phyloP scores from a whole-genome alignment of 352 stramenopile genomes.

The Paralagenidium karlingii region DNA sequence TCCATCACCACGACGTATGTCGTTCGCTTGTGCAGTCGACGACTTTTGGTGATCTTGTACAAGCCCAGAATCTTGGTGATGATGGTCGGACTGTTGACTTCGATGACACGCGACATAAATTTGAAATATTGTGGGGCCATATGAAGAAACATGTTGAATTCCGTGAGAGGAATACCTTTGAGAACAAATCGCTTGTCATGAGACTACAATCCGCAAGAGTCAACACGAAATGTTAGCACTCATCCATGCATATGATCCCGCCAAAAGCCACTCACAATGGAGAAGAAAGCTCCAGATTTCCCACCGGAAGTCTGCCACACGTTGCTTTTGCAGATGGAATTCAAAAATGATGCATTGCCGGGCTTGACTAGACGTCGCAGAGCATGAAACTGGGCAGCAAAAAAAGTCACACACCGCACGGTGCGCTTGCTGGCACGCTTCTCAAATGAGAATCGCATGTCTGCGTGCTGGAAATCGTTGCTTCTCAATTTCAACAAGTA shows the following conservation, averaged over 20 bases:
- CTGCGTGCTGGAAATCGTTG: slow-evolving; percentile 58
- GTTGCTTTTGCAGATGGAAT: slow-evolving; percentile 67
- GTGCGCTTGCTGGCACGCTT: slow-evolving; percentile 26
- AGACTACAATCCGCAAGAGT: slow-evolving; percentile 15
- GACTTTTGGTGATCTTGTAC: slow-evolving; percentile 61
- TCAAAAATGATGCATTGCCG: slow-evolving; percentile 68
- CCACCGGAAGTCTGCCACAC: slow-evolving; percentile 64
- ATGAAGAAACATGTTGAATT: slow-evolving; percentile 87
- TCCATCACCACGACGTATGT: slow-evolving; percentile 83
- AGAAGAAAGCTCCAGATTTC: slow-evolving; percentile 81
- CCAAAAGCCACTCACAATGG: slow-evolving; percentile 30
- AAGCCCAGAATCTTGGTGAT: slow-evolving; percentile 80
- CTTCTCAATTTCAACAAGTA: slow-evolving; percentile 63
- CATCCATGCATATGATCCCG: neutral
- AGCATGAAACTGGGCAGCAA: slow-evolving; percentile 73
- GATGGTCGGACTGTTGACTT: slow-evolving; percentile 37
- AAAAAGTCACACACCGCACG: slow-evolving; percentile 64
- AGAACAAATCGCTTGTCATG: slow-evolving; percentile 78
- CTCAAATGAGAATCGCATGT: slow-evolving; percentile 67
- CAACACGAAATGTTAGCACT: neutral
- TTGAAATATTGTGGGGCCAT: slow-evolving; percentile 83
- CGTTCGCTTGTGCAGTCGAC: slow-evolving; percentile 51
- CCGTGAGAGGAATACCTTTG: slow-evolving; percentile 74
- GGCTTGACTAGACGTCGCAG: slow-evolving; percentile 47
- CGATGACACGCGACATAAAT: slow-evolving; percentile 60